Evolutionary conservation across 148 eudicot species (phyloP).

Genomic region (Rhododendron griersonianum): DNA sequence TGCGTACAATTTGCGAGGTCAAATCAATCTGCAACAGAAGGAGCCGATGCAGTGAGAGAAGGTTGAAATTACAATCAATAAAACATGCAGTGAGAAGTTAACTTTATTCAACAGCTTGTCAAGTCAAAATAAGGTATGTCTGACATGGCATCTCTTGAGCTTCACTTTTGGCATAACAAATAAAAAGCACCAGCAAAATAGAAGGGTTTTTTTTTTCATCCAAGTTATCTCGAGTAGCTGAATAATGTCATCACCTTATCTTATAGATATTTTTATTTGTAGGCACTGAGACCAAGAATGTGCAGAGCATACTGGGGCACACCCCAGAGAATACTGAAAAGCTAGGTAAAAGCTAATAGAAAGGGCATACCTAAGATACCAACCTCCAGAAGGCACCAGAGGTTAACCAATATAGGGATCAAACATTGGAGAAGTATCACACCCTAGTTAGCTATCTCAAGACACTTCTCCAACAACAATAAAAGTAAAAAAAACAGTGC

Average conservation of each 20-base stretch:
- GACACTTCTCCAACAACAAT: background rate
- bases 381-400: background rate
- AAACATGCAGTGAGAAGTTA: background rate
- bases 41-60: constrained; percentile 9
- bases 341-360: background rate
- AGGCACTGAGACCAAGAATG: background rate
- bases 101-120: background rate
- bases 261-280: background rate
- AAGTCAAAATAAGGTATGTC: background rate
- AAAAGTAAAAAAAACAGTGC: background rate
- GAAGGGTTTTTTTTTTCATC: background rate
- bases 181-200: background rate
- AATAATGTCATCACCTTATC: background rate
- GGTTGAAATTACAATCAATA: background rate
- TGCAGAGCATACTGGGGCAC: background rate
- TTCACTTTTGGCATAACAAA: background rate
- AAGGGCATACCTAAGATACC: background rate
- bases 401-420: background rate
- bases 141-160: background rate
- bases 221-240: background rate
- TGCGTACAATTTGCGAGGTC: constrained; percentile 76
- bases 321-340: background rate
- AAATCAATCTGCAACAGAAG: constrained; percentile 71
- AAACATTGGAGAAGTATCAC: background rate
- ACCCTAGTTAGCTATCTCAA: background rate